phyloP scores from a whole-genome alignment of 495 filamentous ascomycete genomes.

The Penicillium flavigenum region DNA sequence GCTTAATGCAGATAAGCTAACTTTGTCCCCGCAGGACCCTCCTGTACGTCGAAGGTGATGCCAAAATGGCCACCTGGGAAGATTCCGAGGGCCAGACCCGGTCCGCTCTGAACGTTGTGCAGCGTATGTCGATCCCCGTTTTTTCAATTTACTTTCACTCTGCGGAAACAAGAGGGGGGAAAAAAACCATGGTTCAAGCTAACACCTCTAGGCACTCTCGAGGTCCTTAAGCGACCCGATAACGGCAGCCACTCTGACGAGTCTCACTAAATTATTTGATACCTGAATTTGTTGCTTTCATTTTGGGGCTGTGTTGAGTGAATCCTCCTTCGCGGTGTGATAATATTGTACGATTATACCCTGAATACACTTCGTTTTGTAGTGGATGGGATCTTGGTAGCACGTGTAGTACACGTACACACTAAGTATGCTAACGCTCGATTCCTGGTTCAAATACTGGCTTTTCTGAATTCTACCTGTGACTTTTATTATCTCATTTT shows the following conservation, averaged over 20 bases:
- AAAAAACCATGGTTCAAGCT: neutral
- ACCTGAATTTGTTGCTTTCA: slow-evolving; percentile 4
- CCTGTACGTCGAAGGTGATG: slow-evolving; percentile 74
- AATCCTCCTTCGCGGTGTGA: slow-evolving; percentile 20
- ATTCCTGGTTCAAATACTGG: too few relatives aligned
- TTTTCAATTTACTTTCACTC: neutral
- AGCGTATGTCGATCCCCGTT: slow-evolving; percentile 57
- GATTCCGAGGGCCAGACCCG: slow-evolving; percentile 63
- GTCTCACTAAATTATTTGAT: slow-evolving; percentile 15
- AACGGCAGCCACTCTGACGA: slow-evolving; percentile 10
- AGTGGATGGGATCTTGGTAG: neutral
- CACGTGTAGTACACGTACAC: neutral
- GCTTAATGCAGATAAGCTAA: slow-evolving; percentile 8
- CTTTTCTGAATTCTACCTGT: too few relatives aligned
- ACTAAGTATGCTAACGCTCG: neutral
- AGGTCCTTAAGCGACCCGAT: slow-evolving; percentile 55
- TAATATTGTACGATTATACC: slow-evolving; percentile 36
- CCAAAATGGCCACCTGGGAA: slow-evolving; percentile 57
- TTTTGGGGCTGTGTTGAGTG: neutral
- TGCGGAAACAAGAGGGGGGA: too few relatives aligned
- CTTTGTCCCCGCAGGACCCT: slow-evolving; percentile 50
- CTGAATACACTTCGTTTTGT: slow-evolving; percentile 27
- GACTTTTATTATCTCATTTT: neutral
- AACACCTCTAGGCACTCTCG: slow-evolving; percentile 47
- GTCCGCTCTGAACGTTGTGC: slow-evolving; percentile 60